Conservation (phyloP, 1,139 yeast genomes). For the Kluyveromyces sp. region DNA sequence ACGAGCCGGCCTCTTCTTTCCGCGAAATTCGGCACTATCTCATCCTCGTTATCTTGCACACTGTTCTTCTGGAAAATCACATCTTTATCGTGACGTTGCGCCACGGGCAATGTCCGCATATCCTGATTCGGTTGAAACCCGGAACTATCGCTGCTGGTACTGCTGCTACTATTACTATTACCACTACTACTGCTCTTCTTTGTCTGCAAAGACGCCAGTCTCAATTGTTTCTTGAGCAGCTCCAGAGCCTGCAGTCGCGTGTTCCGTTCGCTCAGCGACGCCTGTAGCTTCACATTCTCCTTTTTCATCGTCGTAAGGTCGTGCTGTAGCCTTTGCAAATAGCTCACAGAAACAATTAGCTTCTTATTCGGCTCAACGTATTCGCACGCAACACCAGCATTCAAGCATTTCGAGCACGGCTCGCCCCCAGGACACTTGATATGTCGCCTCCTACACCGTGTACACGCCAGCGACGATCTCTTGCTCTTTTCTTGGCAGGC, state of each 20-base stretch:
- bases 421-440: conserved; percentile 77
- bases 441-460: conserved; percentile 67
- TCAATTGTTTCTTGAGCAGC: neutral
- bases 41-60: conserved; percentile 26
- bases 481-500: conserved; percentile 7
- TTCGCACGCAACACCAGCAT: conserved; percentile 57
- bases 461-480: conserved; percentile 37
- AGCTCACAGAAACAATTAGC: conserved; percentile 69
- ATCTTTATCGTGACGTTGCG: conserved; percentile 1
- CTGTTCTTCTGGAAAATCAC: conserved; percentile 8
- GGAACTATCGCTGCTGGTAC: neutral
- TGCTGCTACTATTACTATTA: no score
- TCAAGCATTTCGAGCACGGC: conserved; percentile 61
- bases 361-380: conserved; percentile 73
- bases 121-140: neutral
- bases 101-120: conserved; percentile 4
- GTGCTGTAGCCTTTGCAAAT: conserved; percentile 60
- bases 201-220: neutral
- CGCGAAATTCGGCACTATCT: conserved; percentile 57
- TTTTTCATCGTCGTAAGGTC: conserved; percentile 43
- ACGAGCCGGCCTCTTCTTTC: conserved; percentile 65
- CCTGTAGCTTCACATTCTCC: conserved; percentile 51
- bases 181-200: no score
- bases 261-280: conserved; percentile 23
- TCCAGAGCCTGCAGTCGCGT: conserved; percentile 1